Conservation (phyloP, 2,329 filamentous ascomycete species). For the Zopfia rhizophila region DNA sequence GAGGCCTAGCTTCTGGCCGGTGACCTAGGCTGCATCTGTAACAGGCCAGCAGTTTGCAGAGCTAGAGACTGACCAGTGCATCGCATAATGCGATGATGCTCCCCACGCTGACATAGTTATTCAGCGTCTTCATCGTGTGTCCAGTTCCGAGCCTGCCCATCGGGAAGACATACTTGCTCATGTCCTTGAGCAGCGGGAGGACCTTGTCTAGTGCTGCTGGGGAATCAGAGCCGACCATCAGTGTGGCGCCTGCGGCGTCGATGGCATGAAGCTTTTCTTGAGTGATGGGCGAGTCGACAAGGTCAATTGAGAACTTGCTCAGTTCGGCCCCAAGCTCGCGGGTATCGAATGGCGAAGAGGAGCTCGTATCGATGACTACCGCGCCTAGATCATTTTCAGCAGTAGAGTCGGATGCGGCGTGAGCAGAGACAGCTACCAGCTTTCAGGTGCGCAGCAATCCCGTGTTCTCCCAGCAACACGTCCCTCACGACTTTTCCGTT, state of each 20-base stretch:
- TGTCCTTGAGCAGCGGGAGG: slow-evolving; percentile 44
- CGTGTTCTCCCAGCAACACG: slow-evolving; percentile 12
- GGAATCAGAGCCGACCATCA: slow-evolving; percentile 47
- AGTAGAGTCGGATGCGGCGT: too few relatives aligned
- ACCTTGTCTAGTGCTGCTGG: slow-evolving; percentile 39
- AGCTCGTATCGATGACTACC: slow-evolving; percentile 48
- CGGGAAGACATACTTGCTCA: slow-evolving; percentile 48
- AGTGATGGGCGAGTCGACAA: slow-evolving; percentile 50
- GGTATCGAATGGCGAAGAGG: slow-evolving; percentile 49
- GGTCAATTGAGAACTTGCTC: slow-evolving; percentile 37
- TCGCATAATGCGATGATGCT: slow-evolving; percentile 45
- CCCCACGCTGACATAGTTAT: slow-evolving; percentile 50
- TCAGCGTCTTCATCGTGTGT: slow-evolving; percentile 51
- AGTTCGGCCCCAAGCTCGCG: slow-evolving; percentile 44
- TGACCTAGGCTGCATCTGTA: slow-evolving; percentile 33
- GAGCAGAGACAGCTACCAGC: slow-evolving; percentile 1
- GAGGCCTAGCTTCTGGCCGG: slow-evolving; percentile 49
- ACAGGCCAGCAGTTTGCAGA: too few relatives aligned
- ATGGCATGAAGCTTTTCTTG: slow-evolving; percentile 51
- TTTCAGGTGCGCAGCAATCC: background rate
- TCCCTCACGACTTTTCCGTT: slow-evolving; percentile 26
- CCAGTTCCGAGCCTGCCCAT: slow-evolving; percentile 49
- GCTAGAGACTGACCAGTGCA: slow-evolving; percentile 24
- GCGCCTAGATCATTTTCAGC: too few relatives aligned
- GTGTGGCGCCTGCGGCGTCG: slow-evolving; percentile 44